Conservation (phyloP, 768 basidiomycete species). For the Astraeus odoratus region DNA sequence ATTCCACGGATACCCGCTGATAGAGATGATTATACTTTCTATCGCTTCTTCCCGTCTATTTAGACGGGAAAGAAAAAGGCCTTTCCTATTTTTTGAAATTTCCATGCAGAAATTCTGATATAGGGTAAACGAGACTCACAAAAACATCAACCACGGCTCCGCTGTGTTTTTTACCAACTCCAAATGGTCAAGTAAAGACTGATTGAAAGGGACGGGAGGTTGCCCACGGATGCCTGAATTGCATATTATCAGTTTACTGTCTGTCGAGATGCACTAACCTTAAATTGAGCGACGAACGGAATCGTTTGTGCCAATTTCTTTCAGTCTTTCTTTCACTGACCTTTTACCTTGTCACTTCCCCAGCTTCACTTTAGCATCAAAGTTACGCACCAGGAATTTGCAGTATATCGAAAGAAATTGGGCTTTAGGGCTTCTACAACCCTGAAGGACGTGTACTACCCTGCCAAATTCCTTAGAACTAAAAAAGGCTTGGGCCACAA, state of each 20-base stretch:
- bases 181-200: slow-evolving; percentile 50
- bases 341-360: slow-evolving; percentile 32
- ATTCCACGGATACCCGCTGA: slow-evolving; percentile 81
- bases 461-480: slow-evolving; percentile 74
- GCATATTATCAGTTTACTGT: slow-evolving; percentile 5
- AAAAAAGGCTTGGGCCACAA: slow-evolving; percentile 66
- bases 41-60: slow-evolving; percentile 82
- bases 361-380: slow-evolving; percentile 1
- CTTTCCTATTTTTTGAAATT: slow-evolving; percentile 49
- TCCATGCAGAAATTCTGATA: slow-evolving; percentile 1
- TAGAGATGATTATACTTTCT: slow-evolving; percentile 69
- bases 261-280: background rate
- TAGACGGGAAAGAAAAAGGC: slow-evolving; percentile 73
- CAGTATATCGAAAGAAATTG: slow-evolving; percentile 76
- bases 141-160: slow-evolving; percentile 80
- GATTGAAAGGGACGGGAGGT: slow-evolving; percentile 59
- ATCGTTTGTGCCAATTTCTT: slow-evolving; percentile 78
- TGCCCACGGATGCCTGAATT: slow-evolving; percentile 60
- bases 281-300: slow-evolving; percentile 43
- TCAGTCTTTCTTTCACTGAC: slow-evolving; percentile 77
- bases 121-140: slow-evolving; percentile 44
- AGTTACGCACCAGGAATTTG: slow-evolving; percentile 69
- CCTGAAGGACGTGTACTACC: slow-evolving; percentile 55
- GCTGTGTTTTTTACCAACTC: slow-evolving; percentile 46
- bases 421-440: slow-evolving; percentile 65